phyloP scores from a whole-genome alignment of 768 basidiomycete species.

The Lactifluus volemus region DNA sequence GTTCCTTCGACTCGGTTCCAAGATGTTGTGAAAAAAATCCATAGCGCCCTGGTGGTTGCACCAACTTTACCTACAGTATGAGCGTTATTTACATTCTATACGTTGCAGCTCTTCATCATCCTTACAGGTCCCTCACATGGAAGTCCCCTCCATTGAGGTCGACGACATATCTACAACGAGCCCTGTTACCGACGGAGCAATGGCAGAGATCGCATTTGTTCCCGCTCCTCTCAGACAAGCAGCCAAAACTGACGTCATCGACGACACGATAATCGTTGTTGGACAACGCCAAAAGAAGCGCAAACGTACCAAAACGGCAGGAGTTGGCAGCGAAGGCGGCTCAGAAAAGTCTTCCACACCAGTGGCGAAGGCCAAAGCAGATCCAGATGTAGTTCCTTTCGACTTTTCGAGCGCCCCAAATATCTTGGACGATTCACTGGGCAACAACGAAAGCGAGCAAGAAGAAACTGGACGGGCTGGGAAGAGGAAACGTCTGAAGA shows the following conservation, averaged over 20 bases:
- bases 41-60: constrained; percentile 51
- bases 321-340: constrained; percentile 17
- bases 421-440: constrained; percentile 50
- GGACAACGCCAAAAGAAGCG: constrained; percentile 62
- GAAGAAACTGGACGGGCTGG: constrained; percentile 28
- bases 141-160: constrained; percentile 8
- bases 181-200: constrained; percentile 28
- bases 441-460: constrained; percentile 28
- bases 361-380: constrained; percentile 19
- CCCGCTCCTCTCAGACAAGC: constrained; percentile 50
- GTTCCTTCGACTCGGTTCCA: constrained; percentile 31
- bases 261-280: constrained; percentile 66
- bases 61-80: constrained; percentile 42
- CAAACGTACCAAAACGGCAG: constrained; percentile 39
- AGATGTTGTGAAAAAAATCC: constrained; percentile 56
- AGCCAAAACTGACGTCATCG: constrained; percentile 28
- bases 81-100: not conserved
- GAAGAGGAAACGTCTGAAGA: constrained; percentile 33
- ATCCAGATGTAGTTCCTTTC: constrained; percentile 36
- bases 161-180: constrained; percentile 1
- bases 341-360: constrained; percentile 12
- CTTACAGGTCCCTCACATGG: not conserved
- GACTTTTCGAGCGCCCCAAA: constrained; percentile 66
- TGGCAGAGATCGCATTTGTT: constrained; percentile 71
- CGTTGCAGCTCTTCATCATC: not conserved